Conservation (phyloP, 345 rosid genomes). For the Murraya koenigii region DNA sequence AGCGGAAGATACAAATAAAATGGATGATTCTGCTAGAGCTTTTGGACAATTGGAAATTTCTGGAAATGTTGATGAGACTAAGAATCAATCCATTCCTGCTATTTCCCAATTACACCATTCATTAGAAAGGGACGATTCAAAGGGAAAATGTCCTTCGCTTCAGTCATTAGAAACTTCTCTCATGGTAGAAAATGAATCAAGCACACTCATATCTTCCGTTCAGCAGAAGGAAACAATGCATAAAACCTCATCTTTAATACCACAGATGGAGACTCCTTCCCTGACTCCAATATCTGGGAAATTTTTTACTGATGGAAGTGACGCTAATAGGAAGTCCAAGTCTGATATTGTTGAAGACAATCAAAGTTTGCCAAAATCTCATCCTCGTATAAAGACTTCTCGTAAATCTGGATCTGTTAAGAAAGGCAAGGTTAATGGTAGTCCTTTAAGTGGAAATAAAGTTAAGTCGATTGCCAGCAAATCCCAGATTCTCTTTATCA, state of each 20-base stretch:
- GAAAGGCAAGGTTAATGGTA: constrained; percentile 48
- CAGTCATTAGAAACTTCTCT: constrained; percentile 26
- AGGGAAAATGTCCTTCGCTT: constrained; percentile 28
- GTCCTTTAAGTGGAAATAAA: constrained; percentile 45
- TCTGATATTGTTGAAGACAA: constrained; percentile 40
- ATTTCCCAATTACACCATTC: constrained; percentile 26
- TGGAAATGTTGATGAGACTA: constrained; percentile 26
- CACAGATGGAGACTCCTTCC: constrained; percentile 25
- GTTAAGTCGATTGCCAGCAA: constrained; percentile 47
- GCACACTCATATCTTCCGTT: constrained; percentile 27
- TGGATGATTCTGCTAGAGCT: constrained; percentile 8
- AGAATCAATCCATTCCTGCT: constrained; percentile 32
- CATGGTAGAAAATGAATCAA: constrained; percentile 27
- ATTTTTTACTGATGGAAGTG: constrained; percentile 34
- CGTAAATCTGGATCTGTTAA: constrained; percentile 44
- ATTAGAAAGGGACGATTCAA: constrained; percentile 32
- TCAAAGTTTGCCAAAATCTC: constrained; percentile 47
- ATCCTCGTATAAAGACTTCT: constrained; percentile 56
- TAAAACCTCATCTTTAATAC: constrained; percentile 16
- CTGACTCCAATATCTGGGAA: constrained; percentile 30
- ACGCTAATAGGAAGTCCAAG: constrained; percentile 42
- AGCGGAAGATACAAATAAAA: constrained; percentile 22
- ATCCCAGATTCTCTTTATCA: constrained; percentile 45
- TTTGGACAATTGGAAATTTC: constrained; percentile 23
- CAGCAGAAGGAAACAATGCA: constrained; percentile 36